phyloP scores from a whole-genome alignment of 345 rosid genomes.

The Eucalyptus erythrocorys region DNA sequence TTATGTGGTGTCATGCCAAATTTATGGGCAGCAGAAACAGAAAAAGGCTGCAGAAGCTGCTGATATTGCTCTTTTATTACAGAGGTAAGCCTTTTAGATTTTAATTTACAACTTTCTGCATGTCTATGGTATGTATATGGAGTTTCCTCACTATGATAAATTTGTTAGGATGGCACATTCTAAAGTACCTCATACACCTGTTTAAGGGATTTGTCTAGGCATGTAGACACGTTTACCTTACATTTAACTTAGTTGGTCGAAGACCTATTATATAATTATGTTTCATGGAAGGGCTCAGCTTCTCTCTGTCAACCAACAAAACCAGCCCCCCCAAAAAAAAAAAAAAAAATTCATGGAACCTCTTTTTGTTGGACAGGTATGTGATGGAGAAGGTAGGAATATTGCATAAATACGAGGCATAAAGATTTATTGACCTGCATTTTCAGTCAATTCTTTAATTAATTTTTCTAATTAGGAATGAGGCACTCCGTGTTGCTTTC shows the following conservation, averaged over 20 bases:
- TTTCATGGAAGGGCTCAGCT: background rate
- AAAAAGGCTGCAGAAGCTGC: conserved; percentile 78
- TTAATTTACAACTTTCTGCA: background rate
- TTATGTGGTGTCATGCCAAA: conserved; percentile 96
- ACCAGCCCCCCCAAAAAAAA: no score
- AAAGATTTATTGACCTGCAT: background rate
- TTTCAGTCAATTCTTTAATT: background rate
- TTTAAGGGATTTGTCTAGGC: background rate
- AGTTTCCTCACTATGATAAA: background rate
- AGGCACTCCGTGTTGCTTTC: conserved; percentile 97
- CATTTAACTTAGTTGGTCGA: background rate
- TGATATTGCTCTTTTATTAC: conserved; percentile 86
- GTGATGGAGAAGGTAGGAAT: background rate
- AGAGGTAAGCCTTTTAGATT: conserved; percentile 29
- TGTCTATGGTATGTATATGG: background rate
- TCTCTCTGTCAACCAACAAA: background rate
- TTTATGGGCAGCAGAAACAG: conserved; percentile 96
- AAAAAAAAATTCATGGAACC: background rate
- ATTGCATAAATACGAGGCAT: background rate
- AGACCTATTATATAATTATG: background rate
- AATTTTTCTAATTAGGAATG: conserved; percentile 42
- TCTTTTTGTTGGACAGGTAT: background rate
- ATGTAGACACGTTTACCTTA: background rate
- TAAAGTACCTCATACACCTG: background rate
- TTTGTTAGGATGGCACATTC: background rate